A percentile compares a stretch with the other conserved stretches of the same genome.
These are phyloP conservation scores for Schwanniomyces vanrijiae DNA, from an alignment of 805 yeast genomes.

Conservation along the genomic window DNA sequence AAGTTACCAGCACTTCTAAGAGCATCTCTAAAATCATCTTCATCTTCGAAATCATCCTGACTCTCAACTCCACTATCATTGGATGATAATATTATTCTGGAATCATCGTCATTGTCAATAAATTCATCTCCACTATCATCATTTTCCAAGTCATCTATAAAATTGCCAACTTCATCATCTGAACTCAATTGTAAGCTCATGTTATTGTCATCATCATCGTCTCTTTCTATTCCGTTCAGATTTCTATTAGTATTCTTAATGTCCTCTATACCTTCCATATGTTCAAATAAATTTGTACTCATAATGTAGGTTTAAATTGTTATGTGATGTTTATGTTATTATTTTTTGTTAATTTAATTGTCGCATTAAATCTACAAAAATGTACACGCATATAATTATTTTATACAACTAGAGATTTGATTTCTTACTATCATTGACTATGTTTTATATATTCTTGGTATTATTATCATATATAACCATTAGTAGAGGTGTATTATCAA, in stretches of 20 bases:
- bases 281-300: not conserved
- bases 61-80: slow-evolving; percentile 29
- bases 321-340: not conserved
- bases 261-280: not conserved
- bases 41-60: slow-evolving; percentile 42
- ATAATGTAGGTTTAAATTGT: too few species aligned
- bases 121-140: slow-evolving; percentile 15
- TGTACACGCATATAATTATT: not conserved
- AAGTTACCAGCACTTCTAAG: slow-evolving; percentile 69
- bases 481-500: not conserved
- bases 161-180: slow-evolving; percentile 9
- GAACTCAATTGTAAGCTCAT: slow-evolving; percentile 7
- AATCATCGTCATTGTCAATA: slow-evolving; percentile 13
- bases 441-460: not conserved
- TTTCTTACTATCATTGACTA: not conserved
- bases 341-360: not conserved
- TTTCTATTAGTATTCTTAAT: not conserved
- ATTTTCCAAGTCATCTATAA: slow-evolving; percentile 7
- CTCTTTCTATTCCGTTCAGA: not conserved
- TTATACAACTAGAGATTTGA: not conserved
- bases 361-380: not conserved
- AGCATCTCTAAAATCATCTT: slow-evolving; percentile 56
- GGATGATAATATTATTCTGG: slow-evolving; percentile 17
- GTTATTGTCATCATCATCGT: slow-evolving; percentile 6
- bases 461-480: not conserved